phyloP scores from a whole-genome alignment of 148 eudicot species.

The Camellia japonica region DNA sequence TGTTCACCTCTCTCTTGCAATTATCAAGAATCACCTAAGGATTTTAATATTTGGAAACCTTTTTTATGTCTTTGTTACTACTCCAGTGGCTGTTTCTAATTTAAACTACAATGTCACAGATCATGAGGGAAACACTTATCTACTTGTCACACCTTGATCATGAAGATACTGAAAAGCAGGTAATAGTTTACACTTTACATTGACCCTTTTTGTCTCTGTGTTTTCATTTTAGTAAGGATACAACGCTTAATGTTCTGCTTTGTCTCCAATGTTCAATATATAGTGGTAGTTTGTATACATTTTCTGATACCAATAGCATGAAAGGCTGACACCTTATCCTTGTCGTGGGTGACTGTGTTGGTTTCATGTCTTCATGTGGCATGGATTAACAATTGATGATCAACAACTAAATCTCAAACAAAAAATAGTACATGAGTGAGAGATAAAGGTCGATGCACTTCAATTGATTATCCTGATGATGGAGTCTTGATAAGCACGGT shows the following conservation, averaged over 20 bases:
- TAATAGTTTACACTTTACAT: slow-evolving; percentile 16
- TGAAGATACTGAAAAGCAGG: slow-evolving; percentile 99
- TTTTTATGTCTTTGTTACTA: neutral
- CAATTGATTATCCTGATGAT: too few species aligned
- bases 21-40: neutral
- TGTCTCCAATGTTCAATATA: neutral
- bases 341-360: neutral
- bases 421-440: too few species aligned
- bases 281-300: neutral
- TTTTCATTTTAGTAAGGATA: neutral
- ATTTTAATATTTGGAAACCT: too few species aligned
- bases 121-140: slow-evolving; percentile 94
- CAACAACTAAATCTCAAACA: too few species aligned
- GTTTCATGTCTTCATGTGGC: neutral
- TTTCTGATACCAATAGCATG: neutral
- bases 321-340: neutral
- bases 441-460: too few species aligned
- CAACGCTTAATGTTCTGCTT: neutral
- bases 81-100: slow-evolving; percentile 10
- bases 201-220: neutral
- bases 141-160: slow-evolving; percentile 96
- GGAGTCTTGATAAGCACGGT: neutral
- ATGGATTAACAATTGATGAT: neutral
- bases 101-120: slow-evolving; percentile 45
- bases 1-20: neutral